Evolutionary conservation across 345 rosid species (phyloP), one percentile per base, ranked within the genome.

Genomic region (Stellera chamaejasme): DNA sequence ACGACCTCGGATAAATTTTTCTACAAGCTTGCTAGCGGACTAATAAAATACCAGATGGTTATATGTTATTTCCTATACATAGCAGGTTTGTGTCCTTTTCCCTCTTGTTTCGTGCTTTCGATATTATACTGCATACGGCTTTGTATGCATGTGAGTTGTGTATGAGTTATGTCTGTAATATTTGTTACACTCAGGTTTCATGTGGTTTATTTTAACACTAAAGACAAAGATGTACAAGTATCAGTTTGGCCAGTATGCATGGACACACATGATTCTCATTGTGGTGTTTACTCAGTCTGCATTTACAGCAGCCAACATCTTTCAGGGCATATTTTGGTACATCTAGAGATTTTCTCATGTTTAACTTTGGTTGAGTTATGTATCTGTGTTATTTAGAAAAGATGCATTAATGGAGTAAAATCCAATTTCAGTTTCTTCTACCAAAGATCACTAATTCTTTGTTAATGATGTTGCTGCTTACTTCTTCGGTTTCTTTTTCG

Each of bases 251-350:
- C 99, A 93, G 67, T 89, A 81, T 48, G 96, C 99, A 27, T 93
- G 99, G 99, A 93, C 97, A 11, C 99, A 93, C 69, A 92, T 93
- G 99, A 93, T 93, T 64, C 82, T 93, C 27, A 86, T 89, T 39
- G 94, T 86, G 69, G 99, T 92, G 62, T 88, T 92, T 68, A 73
- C 91, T 12, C 98, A 92, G 59, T 88, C 97, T 11, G 77, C 96
- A 54, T 88, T 92, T 68, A 86, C 90, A 0, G 97, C 89, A 6
- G 95, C 91, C 80, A 92, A 77, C 64, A 92, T 88, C 54, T 92
- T 92, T 57, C 97, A 88, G 77, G 98, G 98, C 43, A 92, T 92
- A 54, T 84, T 86, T 72, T 92, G 98, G 98, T 92, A 86, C 9
- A 8, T 5, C 9, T 32, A 1, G 9, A 32, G 9, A 0, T 32